phyloP scores from a whole-genome alignment of 2,329 filamentous ascomycete genomes.

The Tolypocladium amazonense region DNA sequence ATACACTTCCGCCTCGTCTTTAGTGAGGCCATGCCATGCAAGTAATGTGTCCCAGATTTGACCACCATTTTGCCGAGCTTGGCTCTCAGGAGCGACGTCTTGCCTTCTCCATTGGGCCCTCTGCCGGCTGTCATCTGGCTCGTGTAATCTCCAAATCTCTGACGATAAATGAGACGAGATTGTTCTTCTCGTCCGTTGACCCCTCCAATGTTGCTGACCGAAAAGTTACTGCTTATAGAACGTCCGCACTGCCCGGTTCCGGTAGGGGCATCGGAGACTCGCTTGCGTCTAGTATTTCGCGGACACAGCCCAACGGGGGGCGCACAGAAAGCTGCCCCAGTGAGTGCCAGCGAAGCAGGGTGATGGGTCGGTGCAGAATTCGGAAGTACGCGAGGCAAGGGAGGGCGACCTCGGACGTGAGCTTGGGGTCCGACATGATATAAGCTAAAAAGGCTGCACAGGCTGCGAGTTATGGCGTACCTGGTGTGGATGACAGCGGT shows the following conservation, averaged over 20 bases:
- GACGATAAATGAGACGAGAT: not conserved
- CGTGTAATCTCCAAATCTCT: not conserved
- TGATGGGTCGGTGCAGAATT: not conserved
- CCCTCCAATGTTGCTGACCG: not conserved
- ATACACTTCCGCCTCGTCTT: no score
- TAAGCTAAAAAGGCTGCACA: not conserved
- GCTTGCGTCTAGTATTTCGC: not conserved
- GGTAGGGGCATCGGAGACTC: not conserved
- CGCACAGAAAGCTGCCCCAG: not conserved
- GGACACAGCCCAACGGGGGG: not conserved
- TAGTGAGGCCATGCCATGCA: no score
- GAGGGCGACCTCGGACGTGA: not conserved
- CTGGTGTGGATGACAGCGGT: not conserved
- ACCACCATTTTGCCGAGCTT: not conserved
- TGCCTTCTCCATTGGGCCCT: not conserved
- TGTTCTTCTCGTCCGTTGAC: not conserved
- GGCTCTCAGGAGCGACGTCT: not conserved
- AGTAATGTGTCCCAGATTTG: not conserved
- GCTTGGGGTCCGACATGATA: not conserved
- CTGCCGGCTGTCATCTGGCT: not conserved
- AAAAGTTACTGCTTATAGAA: not conserved
- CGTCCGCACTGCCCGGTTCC: not conserved
- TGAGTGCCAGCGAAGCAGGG: not conserved
- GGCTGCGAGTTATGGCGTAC: not conserved
- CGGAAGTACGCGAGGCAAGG: not conserved